Conservation (phyloP, 169 alveolate species). For the Plasmodium cynomolgi region DNA sequence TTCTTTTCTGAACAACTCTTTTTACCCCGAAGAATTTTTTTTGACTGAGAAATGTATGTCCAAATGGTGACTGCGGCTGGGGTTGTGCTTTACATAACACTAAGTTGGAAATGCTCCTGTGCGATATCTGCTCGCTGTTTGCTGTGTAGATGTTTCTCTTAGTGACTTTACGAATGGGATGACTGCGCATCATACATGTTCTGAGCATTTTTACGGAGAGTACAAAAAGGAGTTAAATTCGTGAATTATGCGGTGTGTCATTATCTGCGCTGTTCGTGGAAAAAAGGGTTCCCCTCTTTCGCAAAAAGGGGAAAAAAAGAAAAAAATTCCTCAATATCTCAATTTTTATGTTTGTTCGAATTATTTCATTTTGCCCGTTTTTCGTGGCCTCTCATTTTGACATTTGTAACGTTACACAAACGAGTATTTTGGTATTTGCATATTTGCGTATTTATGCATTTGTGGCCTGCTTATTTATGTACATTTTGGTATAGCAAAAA, state of each 20-base stretch:
- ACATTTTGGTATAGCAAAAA: background rate
- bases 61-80: background rate
- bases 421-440: background rate
- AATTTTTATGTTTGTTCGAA: background rate
- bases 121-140: background rate
- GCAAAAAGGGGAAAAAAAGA: background rate
- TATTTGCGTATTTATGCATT: background rate
- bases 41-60: constrained; percentile 22
- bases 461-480: background rate
- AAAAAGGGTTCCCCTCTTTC: background rate
- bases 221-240: constrained; percentile 11
- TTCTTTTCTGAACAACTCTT: constrained; percentile 74
- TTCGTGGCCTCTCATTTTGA: background rate
- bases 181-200: constrained; percentile 12
- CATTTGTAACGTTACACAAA: background rate
- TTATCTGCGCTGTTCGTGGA: constrained; percentile 6
- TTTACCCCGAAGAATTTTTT: constrained; percentile 66
- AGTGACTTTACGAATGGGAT: constrained; percentile 11
- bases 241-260: constrained; percentile 3
- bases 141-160: constrained; percentile 14
- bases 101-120: constrained; percentile 10
- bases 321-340: background rate
- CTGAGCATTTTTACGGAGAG: constrained; percentile 33
- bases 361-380: background rate
- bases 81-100: constrained; percentile 27